Base-by-base conservation (phyloP, 192 early-diverging fungal species). In the Globomyces pollinis-pini region DNA sequence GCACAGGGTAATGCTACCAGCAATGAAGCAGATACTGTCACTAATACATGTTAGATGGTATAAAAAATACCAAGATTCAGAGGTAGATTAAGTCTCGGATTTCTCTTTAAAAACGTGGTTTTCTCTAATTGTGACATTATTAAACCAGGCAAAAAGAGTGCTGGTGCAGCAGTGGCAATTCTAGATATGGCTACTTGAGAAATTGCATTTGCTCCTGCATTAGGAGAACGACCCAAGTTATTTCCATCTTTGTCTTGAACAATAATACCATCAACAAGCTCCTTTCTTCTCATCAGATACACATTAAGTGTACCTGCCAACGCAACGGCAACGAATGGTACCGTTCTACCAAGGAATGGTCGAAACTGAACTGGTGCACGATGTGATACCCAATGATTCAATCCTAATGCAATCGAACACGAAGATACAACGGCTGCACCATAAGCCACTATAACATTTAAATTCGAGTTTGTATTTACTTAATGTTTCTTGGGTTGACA, bases 301-400 rank as follows among this genome's bases (percentile, higher is more conserved):
- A 91, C 87, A 45, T 91, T 91, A 36, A 87, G 73, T 18, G 88
- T 88, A 59, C 89, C 89, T 24, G 89, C 89, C 16, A 84, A 73
- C 1, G 87, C 86, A 3, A 91, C 89, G 31, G 89, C 89, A 0
- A 78, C 69, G 57, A 91, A 91, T 1, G 89, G 89, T 3, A 88
- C 83, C 20, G 57, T 61, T 11, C 67, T 62, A 7, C 62, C 49
- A 24, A 79, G 38, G 18, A 76, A 7, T 7, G 63, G 36, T 41
- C 33, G 29, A 13, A 8, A 31, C 5, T 3, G 9, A 0, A 41
- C 38, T 31, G 24, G 24, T 24, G 55, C 38, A 20, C 26, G n/a
- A 24, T 65, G 38, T 16, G 66, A 63, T 20, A 91, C 78, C 45
- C 74, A 57, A 38, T 83, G 79, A 35, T 79, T 83, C 44, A 91